Percentiles rank a stretch among this genome's conserved stretches.
phyloP scores from a whole-genome alignment of 768 basidiomycete species.

The Pisolithus tinctorius region DNA sequence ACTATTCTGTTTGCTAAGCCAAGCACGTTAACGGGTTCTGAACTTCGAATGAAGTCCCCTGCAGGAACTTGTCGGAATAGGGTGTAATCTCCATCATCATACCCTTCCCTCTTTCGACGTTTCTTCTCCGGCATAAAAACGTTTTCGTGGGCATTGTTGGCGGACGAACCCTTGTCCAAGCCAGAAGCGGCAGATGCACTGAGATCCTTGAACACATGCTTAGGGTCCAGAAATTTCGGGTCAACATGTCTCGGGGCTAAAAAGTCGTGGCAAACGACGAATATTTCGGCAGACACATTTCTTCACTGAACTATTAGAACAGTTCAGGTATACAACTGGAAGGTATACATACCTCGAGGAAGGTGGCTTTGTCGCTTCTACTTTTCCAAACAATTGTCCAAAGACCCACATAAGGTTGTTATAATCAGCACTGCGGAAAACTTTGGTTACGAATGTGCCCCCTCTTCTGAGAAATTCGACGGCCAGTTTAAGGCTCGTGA shows the following conservation, averaged over 20 bases:
- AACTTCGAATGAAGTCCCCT: slow-evolving; percentile 58
- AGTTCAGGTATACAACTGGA: background rate
- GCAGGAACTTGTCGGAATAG: slow-evolving; percentile 72
- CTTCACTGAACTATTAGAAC: slow-evolving; percentile 31
- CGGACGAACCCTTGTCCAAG: slow-evolving; percentile 46
- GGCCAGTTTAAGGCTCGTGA: slow-evolving; percentile 91
- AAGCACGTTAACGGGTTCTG: slow-evolving; percentile 74
- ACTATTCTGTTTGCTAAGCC: slow-evolving; percentile 72
- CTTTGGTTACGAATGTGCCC: slow-evolving; percentile 95
- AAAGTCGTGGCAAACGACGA: slow-evolving; percentile 95
- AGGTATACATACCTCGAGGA: slow-evolving; percentile 71
- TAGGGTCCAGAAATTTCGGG: slow-evolving; percentile 95
- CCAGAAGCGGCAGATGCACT: slow-evolving; percentile 39
- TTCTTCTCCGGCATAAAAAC: slow-evolving; percentile 99
- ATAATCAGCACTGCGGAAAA: slow-evolving; percentile 97
- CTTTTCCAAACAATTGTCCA: slow-evolving; percentile 89
- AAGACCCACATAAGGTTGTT: slow-evolving; percentile 99
- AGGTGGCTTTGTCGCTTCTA: slow-evolving; percentile 98
- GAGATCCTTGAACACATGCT: slow-evolving; percentile 95
- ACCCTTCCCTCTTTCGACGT: slow-evolving; percentile 86
- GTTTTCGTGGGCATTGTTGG: slow-evolving; percentile 73
- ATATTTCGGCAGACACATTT: slow-evolving; percentile 99
- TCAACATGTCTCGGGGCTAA: slow-evolving; percentile 93
- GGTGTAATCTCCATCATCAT: slow-evolving; percentile 90
- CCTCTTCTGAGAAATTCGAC: slow-evolving; percentile 92